A percentile compares a stretch with the other conserved stretches of the same genome.
Evolutionary conservation across 73 alveolate species (phyloP).

Genomic region (Paramecium sexaurelia): DNA sequence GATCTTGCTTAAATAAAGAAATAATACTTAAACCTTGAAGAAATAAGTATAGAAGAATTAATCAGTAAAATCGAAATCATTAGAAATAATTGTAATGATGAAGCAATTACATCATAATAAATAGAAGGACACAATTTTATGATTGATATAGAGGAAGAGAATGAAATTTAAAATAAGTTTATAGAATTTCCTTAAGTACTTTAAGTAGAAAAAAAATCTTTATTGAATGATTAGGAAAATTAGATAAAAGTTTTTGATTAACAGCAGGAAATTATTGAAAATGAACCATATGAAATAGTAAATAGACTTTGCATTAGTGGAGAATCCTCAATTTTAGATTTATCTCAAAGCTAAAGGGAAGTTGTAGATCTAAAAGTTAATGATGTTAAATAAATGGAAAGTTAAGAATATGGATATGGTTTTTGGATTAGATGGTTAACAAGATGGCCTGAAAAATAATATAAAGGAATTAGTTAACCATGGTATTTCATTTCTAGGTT

Average conservation of each 20-base stretch:
- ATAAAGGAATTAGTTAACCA: not conserved
- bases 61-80: constrained; percentile 21
- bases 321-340: not conserved
- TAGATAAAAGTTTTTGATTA: not conserved
- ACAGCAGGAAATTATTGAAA: not conserved
- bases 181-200: not conserved
- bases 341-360: not conserved
- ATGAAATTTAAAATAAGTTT: not conserved
- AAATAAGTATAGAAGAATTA: constrained; percentile 8
- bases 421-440: constrained; percentile 28
- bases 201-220: not conserved
- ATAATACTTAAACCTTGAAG: not conserved
- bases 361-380: not conserved
- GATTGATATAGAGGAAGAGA: not conserved
- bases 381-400: not conserved
- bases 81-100: constrained; percentile 19
- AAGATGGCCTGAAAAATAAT: not conserved
- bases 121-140: no score
- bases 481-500: constrained; percentile 36
- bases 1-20: not conserved
- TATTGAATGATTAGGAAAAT: not conserved
- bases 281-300: not conserved
- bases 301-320: not conserved
- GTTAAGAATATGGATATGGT: constrained; percentile 25
- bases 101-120: not conserved